A percentile compares a stretch with the other conserved stretches of the same genome.
Conservation (phyloP, 495 filamentous ascomycete species). For the Extremus antarcticus region DNA sequence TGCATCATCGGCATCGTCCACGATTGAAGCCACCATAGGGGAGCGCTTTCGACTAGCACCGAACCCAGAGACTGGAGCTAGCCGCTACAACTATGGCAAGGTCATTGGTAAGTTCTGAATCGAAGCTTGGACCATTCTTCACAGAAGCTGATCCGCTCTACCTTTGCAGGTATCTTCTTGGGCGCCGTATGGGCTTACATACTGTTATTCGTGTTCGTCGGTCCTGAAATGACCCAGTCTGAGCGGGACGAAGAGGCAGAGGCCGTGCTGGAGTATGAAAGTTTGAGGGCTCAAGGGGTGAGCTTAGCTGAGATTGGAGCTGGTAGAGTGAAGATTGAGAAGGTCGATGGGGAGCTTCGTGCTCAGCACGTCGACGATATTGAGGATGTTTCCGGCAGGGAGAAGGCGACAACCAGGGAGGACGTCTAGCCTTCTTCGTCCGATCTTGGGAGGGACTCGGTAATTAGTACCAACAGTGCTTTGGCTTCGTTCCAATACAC, state of each 20-base stretch:
- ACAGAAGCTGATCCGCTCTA: too few species aligned
- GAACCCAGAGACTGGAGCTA: conserved; percentile 13
- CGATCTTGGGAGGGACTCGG: too few species aligned
- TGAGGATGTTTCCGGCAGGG: neutral
- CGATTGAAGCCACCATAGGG: conserved; percentile 33
- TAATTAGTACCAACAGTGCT: too few species aligned
- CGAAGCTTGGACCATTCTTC: neutral
- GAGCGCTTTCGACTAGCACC: conserved; percentile 29
- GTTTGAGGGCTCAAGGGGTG: conserved; percentile 23
- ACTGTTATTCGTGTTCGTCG: conserved; percentile 29
- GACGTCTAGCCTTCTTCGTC: too few species aligned
- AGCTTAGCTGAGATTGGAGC: conserved; percentile 25
- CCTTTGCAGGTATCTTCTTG: conserved; percentile 25
- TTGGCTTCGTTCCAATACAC: too few species aligned
- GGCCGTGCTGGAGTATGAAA: conserved; percentile 24
- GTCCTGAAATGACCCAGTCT: conserved; percentile 32
- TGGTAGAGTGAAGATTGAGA: conserved; percentile 7
- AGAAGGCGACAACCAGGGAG: too few species aligned
- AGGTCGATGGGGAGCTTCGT: neutral
- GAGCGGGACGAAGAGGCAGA: conserved; percentile 28
- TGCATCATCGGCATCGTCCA: conserved; percentile 31
- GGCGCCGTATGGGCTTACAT: conserved; percentile 29
- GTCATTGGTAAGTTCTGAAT: conserved; percentile 7
- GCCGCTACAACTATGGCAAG: conserved; percentile 28
- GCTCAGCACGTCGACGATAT: neutral